phyloP scores from a whole-genome alignment of 2,329 filamentous ascomycete species.

The Pseudopithomyces chartarum region DNA sequence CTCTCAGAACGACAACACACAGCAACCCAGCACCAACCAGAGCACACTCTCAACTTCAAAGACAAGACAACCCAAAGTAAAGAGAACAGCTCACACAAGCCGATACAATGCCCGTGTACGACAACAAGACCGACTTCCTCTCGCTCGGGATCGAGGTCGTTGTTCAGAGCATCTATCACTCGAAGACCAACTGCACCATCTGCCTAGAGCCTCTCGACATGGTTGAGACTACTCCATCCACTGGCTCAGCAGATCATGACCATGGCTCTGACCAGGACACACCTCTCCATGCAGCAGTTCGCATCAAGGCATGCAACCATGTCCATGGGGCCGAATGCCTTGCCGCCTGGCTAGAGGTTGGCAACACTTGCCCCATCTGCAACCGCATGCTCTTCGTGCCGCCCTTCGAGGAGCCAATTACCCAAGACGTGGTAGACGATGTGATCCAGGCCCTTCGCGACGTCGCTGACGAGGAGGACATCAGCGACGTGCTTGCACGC shows the following conservation, averaged over 20 bases:
- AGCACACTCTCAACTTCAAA: too few species aligned
- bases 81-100: too few species aligned
- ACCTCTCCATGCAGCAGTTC: conserved; percentile 17
- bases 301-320: conserved; percentile 23
- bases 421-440: conserved; percentile 12
- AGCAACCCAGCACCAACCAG: too few species aligned
- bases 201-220: not conserved
- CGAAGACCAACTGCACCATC: not conserved
- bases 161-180: not conserved
- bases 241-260: conserved; percentile 47
- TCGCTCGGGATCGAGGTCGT: not conserved
- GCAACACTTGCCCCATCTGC: conserved; percentile 27
- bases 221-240: too few species aligned
- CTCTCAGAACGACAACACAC: too few species aligned
- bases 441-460: conserved; percentile 6
- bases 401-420: conserved; percentile 7
- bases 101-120: not conserved
- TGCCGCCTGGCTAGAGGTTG: conserved; percentile 20
- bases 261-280: conserved; percentile 27
- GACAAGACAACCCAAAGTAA: too few species aligned
- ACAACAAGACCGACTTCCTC: not conserved
- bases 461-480: not conserved
- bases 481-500: conserved; percentile 12
- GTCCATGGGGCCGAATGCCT: conserved; percentile 25
- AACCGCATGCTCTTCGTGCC: conserved; percentile 20